Percentiles rank a stretch among this genome's conserved stretches.
Evolutionary conservation across 1,139 yeast genomes (phyloP).

Genomic region (Groenewaldozyma auringiensis): DNA sequence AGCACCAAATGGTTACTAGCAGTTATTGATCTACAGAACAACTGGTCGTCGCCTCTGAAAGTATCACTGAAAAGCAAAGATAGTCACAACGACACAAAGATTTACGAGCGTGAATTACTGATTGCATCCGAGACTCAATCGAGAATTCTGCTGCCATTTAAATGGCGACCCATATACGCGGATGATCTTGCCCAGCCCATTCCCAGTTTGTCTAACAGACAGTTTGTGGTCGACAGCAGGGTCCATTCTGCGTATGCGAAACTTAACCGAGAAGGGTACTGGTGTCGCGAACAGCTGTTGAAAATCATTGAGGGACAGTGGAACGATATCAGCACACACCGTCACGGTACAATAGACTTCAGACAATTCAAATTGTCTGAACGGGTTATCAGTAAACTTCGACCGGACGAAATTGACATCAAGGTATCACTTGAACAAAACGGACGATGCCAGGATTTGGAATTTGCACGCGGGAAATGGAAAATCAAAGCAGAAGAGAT

Average conservation of each 20-base stretch:
- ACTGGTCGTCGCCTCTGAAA: constrained; percentile 43
- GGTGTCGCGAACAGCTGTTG: constrained; percentile 68
- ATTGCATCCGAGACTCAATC: constrained; percentile 47
- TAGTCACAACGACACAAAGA: constrained; percentile 26
- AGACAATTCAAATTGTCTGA: constrained; percentile 56
- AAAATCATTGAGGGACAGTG: constrained; percentile 56
- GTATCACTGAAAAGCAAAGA: constrained; percentile 32
- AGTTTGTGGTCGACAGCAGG: constrained; percentile 58
- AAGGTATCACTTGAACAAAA: constrained; percentile 21
- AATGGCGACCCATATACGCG: constrained; percentile 41
- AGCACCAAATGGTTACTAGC: constrained; percentile 23
- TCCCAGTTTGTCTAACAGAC: constrained; percentile 71
- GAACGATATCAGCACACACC: constrained; percentile 34
- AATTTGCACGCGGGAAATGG: constrained; percentile 13
- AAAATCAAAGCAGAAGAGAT: constrained; percentile 20
- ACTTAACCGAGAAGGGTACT: constrained; percentile 54
- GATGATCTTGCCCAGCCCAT: constrained; percentile 46
- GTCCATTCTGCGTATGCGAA: constrained; percentile 34
- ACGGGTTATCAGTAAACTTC: constrained; percentile 36
- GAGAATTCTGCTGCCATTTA: constrained; percentile 63
- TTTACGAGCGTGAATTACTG: constrained; percentile 20
- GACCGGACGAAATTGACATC: constrained; percentile 39
- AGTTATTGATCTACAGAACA: constrained; percentile 61
- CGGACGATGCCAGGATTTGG: constrained; percentile 8
- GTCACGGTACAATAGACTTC: constrained; percentile 56